These are phyloP conservation scores for Russula sp. DNA, from an alignment of 768 basidiomycete species.

Conservation along the genomic window DNA sequence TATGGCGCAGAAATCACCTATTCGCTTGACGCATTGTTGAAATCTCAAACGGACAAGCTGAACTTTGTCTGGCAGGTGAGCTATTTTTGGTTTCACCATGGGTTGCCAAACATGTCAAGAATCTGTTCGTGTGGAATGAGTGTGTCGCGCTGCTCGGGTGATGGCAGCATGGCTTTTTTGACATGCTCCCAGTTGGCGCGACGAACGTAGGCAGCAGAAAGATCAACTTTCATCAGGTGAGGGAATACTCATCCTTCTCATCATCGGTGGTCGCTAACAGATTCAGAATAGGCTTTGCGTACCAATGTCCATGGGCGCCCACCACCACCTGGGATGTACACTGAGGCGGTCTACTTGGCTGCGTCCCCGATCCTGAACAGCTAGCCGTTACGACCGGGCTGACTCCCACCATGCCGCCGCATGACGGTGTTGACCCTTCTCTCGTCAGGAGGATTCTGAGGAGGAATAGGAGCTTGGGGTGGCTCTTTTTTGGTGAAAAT, in stretches of 20 bases:
- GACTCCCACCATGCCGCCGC: too few species aligned
- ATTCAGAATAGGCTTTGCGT: constrained; percentile 57
- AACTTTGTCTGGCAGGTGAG: constrained; percentile 50
- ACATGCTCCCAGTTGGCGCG: constrained; percentile 96
- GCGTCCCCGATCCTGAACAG: constrained; percentile 84
- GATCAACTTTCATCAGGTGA: constrained; percentile 87
- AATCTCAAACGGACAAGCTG: constrained; percentile 33
- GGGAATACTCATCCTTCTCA: constrained; percentile 7
- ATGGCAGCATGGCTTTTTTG: constrained; percentile 94
- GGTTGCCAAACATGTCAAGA: constrained; percentile 86
- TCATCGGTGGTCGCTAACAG: background rate
- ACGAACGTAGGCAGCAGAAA: constrained; percentile 97
- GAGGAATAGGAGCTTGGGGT: too few species aligned
- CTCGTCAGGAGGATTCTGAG: too few species aligned
- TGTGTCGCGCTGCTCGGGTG: constrained; percentile 90
- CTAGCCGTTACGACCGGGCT: too few species aligned
- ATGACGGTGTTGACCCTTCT: too few species aligned
- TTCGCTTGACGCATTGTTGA: too few species aligned
- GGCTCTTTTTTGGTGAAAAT: too few species aligned
- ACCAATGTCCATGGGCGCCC: constrained; percentile 77
- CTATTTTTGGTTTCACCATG: constrained; percentile 95
- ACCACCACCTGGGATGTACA: constrained; percentile 79
- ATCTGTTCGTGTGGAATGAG: constrained; percentile 97
- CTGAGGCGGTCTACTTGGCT: constrained; percentile 84
- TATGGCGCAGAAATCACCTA: too few species aligned